phyloP scores from a whole-genome alignment of 1,284 basidiomycete genomes.

The Leccinum variabile region DNA sequence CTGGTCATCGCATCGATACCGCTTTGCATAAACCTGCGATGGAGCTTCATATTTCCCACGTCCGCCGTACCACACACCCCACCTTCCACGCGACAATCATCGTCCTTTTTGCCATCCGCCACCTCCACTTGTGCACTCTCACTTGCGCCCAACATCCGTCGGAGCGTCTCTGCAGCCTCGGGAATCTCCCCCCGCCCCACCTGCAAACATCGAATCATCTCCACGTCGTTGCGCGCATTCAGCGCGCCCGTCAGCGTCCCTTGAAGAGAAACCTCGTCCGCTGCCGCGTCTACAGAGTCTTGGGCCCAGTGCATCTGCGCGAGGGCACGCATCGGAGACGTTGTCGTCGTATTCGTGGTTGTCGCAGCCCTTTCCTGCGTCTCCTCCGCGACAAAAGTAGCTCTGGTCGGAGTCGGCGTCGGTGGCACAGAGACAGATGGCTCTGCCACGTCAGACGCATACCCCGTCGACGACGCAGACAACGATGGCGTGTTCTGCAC shows the following conservation, averaged over 20 bases:
- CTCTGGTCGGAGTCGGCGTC: slow-evolving; percentile 17
- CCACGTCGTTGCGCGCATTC: slow-evolving; percentile 56
- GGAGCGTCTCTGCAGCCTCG: slow-evolving; percentile 65
- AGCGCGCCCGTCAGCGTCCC: slow-evolving; percentile 59
- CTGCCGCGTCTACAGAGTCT: slow-evolving; percentile 51
- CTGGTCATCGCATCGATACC: slow-evolving; percentile 52
- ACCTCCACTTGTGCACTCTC: not conserved
- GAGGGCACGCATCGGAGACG: slow-evolving; percentile 33
- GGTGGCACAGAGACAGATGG: not conserved
- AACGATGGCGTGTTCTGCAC: not conserved
- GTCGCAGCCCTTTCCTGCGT: not conserved
- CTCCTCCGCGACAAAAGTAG: slow-evolving; percentile 11
- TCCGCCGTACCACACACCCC: not conserved
- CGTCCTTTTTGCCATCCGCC: not conserved
- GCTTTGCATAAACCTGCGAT: slow-evolving; percentile 48
- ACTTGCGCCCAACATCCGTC: not conserved
- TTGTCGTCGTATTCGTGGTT: not conserved
- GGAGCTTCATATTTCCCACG: slow-evolving; percentile 8
- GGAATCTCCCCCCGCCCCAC: slow-evolving; percentile 69
- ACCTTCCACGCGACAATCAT: not conserved
- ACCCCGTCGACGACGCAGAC: not conserved
- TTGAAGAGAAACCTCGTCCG: slow-evolving; percentile 59
- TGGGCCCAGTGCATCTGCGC: slow-evolving; percentile 44
- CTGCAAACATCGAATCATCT: slow-evolving; percentile 64
- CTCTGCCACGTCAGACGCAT: not conserved